phyloP scores from a whole-genome alignment of 305 asterid species.

The Fraxinus albicans region DNA sequence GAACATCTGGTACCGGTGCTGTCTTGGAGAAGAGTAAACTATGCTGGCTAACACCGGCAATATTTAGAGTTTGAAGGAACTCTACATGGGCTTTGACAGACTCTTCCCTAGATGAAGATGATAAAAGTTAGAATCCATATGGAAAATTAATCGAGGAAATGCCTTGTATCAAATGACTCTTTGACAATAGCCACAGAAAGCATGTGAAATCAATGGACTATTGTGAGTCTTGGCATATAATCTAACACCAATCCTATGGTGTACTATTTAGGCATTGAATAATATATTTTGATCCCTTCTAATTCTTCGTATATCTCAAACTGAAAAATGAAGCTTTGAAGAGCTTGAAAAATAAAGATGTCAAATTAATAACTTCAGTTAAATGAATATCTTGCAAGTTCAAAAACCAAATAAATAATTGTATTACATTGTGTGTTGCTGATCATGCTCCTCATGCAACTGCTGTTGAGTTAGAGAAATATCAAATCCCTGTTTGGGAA shows the following conservation, averaged over 20 bases:
- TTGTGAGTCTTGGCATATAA: neutral
- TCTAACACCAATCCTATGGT: neutral
- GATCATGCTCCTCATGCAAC: conserved; percentile 89
- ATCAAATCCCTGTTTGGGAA: conserved; percentile 86
- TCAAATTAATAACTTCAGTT: neutral
- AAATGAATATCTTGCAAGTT: neutral
- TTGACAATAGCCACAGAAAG: conserved; percentile 8
- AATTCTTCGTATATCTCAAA: neutral
- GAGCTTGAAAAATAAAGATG: neutral
- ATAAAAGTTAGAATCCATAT: conserved; percentile 14
- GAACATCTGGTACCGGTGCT: conserved; percentile 54
- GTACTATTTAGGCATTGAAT: neutral
- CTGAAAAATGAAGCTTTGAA: neutral
- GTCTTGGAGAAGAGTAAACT: conserved; percentile 89
- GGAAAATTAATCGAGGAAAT: conserved; percentile 3
- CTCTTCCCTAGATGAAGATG: conserved; percentile 58
- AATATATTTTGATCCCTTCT: neutral
- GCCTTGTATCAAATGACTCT: neutral
- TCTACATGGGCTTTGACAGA: conserved; percentile 57
- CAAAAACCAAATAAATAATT: conserved; percentile 6
- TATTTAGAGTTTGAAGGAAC: conserved; percentile 76
- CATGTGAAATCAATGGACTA: neutral
- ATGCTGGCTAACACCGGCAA: conserved; percentile 94
- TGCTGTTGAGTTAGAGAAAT: conserved; percentile 82
- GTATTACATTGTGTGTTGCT: conserved; percentile 65